These are phyloP conservation scores for Ophiosphaerella korrae DNA, from an alignment of 2,329 filamentous ascomycete species.

Conservation along the genomic window DNA sequence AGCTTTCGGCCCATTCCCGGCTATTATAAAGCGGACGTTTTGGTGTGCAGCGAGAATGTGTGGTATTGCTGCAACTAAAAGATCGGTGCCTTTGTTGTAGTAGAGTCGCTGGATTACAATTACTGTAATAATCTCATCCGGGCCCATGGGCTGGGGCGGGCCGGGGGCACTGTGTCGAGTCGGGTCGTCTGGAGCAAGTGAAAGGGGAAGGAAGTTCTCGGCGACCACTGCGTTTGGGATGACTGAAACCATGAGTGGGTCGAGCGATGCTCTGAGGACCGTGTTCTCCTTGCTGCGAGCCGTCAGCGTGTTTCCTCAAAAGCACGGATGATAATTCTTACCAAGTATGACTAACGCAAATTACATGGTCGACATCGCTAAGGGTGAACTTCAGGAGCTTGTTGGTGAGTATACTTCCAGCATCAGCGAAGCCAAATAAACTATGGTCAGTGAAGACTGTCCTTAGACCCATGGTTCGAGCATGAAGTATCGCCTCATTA, in stretches of 20 bases:
- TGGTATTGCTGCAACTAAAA: conserved; percentile 94
- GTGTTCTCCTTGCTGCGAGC: conserved; percentile 88
- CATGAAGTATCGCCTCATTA: conserved; percentile 93
- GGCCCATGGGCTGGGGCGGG: conserved; percentile 72
- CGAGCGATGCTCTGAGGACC: conserved; percentile 88
- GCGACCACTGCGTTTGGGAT: conserved; percentile 98
- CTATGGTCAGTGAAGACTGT: conserved; percentile 98
- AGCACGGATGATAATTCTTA: conserved; percentile 45
- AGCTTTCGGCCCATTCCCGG: conserved; percentile 91
- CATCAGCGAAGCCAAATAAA: conserved; percentile 95
- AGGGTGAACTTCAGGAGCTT: conserved; percentile 95
- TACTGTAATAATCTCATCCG: conserved; percentile 89
- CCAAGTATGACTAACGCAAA: conserved; percentile 98
- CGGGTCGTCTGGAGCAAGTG: conserved; percentile 40
- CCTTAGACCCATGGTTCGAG: conserved; percentile 90
- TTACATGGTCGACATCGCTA: conserved; percentile 97
- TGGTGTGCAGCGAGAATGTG: conserved; percentile 87
- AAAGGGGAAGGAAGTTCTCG: conserved; percentile 85
- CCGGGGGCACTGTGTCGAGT: conserved; percentile 49
- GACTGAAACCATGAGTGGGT: conserved; percentile 95
- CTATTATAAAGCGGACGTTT: conserved; percentile 96
- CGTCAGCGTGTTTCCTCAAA: conserved; percentile 10
- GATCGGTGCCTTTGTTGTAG: conserved; percentile 97
- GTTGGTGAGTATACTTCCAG: conserved; percentile 93
- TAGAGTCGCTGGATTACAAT: conserved; percentile 97